Conservation (phyloP, 176 grass and related monocot genomes). For the Oryza australiensis region DNA sequence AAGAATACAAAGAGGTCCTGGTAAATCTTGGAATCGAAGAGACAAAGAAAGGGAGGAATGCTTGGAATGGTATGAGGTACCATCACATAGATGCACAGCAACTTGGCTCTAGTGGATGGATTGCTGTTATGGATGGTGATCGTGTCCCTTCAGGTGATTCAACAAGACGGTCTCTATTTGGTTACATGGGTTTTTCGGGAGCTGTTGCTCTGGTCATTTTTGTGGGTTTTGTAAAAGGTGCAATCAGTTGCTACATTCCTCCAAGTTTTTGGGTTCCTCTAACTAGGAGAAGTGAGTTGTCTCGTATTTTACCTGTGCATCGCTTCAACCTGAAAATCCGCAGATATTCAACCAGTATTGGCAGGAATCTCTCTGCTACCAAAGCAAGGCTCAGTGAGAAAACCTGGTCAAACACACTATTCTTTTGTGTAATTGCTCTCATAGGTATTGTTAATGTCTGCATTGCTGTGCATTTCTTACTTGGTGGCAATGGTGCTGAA, state of each 20-base stretch:
- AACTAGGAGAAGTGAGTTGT: constrained; percentile 57
- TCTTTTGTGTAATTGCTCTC: constrained; percentile 66
- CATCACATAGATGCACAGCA: constrained; percentile 89
- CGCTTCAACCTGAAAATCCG: constrained; percentile 72
- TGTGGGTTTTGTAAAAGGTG: constrained; percentile 66
- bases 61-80: constrained; percentile 97
- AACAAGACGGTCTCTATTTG: constrained; percentile 59
- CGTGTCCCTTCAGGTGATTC: constrained; percentile 90
- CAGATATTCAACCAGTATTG: constrained; percentile 53
- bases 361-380: constrained; percentile 60
- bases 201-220: constrained; percentile 54
- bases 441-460: constrained; percentile 53
- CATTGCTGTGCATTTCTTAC: constrained; percentile 84
- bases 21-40: constrained; percentile 72
- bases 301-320: constrained; percentile 49
- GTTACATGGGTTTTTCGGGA: constrained; percentile 54
- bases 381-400: constrained; percentile 70
- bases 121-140: constrained; percentile 95
- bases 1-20: constrained; percentile 85
- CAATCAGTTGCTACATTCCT: constrained; percentile 53
- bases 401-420: constrained; percentile 68
- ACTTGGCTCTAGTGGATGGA: constrained; percentile 81
- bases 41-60: constrained; percentile 87
- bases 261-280: constrained; percentile 45
- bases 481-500: constrained; percentile 77